Evolutionary conservation across 495 filamentous ascomycete species (phyloP), one percentile per base, ranked within the genome.

Genomic region (Hypoxylon lienhwacheense): DNA sequence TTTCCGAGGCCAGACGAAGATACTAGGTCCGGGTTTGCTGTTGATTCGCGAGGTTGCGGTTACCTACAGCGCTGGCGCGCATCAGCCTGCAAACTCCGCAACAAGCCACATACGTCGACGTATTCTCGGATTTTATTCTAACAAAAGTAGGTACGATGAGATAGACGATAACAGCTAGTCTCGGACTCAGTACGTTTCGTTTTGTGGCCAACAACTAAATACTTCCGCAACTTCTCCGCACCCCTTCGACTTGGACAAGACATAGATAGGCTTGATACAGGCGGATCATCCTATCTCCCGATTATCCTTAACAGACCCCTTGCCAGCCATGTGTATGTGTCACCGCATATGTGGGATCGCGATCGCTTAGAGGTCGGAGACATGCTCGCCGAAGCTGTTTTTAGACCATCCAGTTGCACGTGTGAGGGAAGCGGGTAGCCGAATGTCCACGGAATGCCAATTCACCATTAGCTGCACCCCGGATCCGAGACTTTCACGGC

Each of bases 11-110:
- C 46, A 44, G 35, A 32, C 42, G 44, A 42, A 46, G 47, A 4
- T 48, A 2, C 20, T 35, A 29, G 31, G 52, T 33, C 34, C 41
- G 44, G 29, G 48, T 35, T 51, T 33, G 28, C 45, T 26, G 46
- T 32, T 55, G 57, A 37, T 56, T 55, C 37, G 42, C 47, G 47
- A 52, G 34, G 36, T 7, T 31, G 32, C 58, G 58, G 58, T 61
- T 61, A 61, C 34, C 58, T 53, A 61, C 58, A 61, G 51, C 42
- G 4, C 41, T 50, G 52, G 29, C 58, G 43, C 36, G 52, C 36
- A 55, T 47, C 32, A 47, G 31, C 21, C 52, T 61, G 52, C 58
- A 48, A 56, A 53, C 58, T 61, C 58, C 58, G 47, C 52, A 51
- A 43, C 35, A 35, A 55, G 46, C 57, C 51, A 55, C 40, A 49